phyloP scores from a whole-genome alignment of 2,329 filamentous ascomycete genomes.

The Penicillium sp. region DNA sequence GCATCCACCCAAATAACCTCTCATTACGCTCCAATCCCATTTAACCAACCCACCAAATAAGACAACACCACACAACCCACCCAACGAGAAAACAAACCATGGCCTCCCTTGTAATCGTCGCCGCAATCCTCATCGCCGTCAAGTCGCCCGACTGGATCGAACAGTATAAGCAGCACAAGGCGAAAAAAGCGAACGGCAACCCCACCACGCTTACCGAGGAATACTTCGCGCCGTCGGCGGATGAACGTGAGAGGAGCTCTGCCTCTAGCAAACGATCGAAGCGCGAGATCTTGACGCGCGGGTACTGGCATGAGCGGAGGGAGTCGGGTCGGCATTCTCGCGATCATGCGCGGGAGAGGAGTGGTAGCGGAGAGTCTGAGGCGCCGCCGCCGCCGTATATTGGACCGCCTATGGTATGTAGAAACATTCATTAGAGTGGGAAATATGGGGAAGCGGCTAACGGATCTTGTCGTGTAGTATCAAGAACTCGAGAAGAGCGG shows the following conservation, averaged over 20 bases:
- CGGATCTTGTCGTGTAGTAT: neutral
- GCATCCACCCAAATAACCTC: no score
- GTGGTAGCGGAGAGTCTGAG: no score
- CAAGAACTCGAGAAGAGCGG: neutral
- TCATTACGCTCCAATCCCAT: neutral
- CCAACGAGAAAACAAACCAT: neutral
- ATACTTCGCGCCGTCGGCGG: neutral
- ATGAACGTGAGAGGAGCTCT: neutral
- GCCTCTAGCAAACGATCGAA: neutral
- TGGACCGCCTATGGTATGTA: neutral
- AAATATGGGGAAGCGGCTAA: neutral
- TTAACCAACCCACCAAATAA: neutral
- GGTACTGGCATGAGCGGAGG: neutral
- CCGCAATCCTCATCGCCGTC: neutral
- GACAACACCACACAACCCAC: no score
- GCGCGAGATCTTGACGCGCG: neutral
- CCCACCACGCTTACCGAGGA: neutral
- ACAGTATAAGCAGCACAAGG: neutral
- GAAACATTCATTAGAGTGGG: neutral
- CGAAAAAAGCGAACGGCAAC: neutral
- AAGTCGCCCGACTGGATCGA: neutral
- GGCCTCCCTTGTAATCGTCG: neutral
- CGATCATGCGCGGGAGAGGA: neutral
- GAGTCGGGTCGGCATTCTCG: neutral
- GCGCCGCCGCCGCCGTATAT: neutral